Evolutionary conservation across 1,139 yeast species (phyloP).

Genomic region (Groenewaldozyma auringiensis): DNA sequence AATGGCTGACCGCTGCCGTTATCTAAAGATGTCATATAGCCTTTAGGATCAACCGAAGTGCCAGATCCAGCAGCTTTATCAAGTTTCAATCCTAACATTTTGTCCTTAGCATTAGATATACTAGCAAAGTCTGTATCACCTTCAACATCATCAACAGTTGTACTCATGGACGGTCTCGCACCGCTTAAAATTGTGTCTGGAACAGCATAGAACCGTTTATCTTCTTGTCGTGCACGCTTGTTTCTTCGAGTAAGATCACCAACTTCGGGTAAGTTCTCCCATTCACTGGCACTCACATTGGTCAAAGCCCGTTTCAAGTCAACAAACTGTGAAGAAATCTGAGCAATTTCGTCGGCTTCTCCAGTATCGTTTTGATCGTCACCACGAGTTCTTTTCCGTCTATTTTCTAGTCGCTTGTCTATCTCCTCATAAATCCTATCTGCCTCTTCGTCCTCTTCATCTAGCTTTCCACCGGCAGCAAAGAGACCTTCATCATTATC

Average conservation of each 20-base stretch:
- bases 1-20: conserved; percentile 14
- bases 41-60: conserved; percentile 30
- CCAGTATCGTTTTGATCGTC: conserved; percentile 25
- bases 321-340: conserved; percentile 40
- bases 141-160: conserved; percentile 27
- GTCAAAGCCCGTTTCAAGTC: conserved; percentile 60
- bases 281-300: conserved; percentile 56
- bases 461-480: conserved; percentile 20
- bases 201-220: conserved; percentile 69
- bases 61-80: conserved; percentile 27
- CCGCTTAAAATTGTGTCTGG: conserved; percentile 56
- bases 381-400: conserved; percentile 33
- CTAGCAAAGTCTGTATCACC: conserved; percentile 40
- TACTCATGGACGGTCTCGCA: conserved; percentile 32
- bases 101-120: conserved; percentile 48
- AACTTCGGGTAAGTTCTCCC: conserved; percentile 82
- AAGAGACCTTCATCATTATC: conserved; percentile 36
- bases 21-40: conserved; percentile 36
- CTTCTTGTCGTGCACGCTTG: conserved; percentile 60
- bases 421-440: conserved; percentile 59
- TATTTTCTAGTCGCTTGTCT: conserved; percentile 46
- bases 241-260: conserved; percentile 79
- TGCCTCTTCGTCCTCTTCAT: conserved; percentile 62
- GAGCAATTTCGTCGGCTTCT: conserved; percentile 7
- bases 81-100: conserved; percentile 42